Evolutionary conservation across 305 asterid genomes (phyloP), one percentile per base, ranked within the genome.

Genomic region (Fraxinus ornus): DNA sequence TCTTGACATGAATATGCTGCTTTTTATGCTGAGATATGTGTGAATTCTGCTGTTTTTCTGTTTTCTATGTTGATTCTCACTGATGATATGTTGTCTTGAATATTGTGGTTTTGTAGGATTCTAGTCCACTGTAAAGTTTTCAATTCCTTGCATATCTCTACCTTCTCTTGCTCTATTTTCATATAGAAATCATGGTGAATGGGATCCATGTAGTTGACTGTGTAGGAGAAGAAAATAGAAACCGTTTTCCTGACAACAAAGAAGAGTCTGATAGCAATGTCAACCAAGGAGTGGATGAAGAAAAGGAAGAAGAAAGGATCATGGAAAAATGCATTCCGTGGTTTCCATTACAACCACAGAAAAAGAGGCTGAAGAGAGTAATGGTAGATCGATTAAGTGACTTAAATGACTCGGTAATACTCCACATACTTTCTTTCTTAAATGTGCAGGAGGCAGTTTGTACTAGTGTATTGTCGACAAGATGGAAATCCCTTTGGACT

Each of bases 391-490:
- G 81, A 62, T 10, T 78, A 19, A 78, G 75, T n/a, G 21, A 55
- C 55, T 78, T 78, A 62, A 57, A 39, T 7, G 81, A 78, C 35
- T 19, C 68, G 0, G 75, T 78, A 3, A 22, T 78, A 4, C 75
- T 78, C 12, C 76, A 62, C 21, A 78, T 78, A 36, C 75, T 78
- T 35, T 57, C 75, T n/a, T 78, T 78, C 75, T 32, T 78, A 19
- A 13, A 13, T 33, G 35, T 8, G 5, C 30, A 35, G 13, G 75
- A 78, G 70, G 75, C 70, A 10, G 55, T 78, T 8, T 28, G 55
- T 8, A 78, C 75, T 35, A 19, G 57, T 60, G 12, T 78, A 17
- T n/a, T 78, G 15, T 78, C 81, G 9, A 60, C n/a, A 24, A 24
- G 41, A 62, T 78, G 81, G 81, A 66, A 66, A 22, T 66, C 35